Percentiles rank a stretch among this genome's conserved stretches.
These are phyloP conservation scores for Pseudocercospora musae DNA, from an alignment of 2,329 filamentous ascomycete species.

Conservation along the genomic window DNA sequence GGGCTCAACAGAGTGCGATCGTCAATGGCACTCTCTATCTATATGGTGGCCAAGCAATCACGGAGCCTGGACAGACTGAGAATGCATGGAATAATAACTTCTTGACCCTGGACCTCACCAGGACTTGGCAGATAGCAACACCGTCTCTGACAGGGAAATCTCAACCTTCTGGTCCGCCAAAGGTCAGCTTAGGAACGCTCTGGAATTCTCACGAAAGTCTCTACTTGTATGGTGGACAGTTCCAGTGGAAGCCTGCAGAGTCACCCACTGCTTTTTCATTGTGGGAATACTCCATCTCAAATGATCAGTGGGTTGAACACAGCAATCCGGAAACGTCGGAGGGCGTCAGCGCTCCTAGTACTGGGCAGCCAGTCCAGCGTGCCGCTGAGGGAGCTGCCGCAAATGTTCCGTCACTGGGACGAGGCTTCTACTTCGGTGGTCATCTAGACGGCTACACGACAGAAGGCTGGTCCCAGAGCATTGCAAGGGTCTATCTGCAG, in stretches of 20 bases:
- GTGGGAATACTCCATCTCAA: conserved; percentile 67
- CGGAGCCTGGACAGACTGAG: conserved; percentile 53
- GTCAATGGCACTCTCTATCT: conserved; percentile 74
- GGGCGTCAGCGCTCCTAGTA: conserved; percentile 60
- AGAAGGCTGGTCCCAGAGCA: conserved; percentile 64
- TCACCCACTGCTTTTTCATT: conserved; percentile 59
- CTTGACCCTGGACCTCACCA: conserved; percentile 66
- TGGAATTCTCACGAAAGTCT: conserved; percentile 70
- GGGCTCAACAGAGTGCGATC: conserved; percentile 64
- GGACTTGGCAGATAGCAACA: conserved; percentile 65
- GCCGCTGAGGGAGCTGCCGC: conserved; percentile 71
- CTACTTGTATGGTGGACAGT: conserved; percentile 72
- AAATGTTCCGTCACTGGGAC: conserved; percentile 64
- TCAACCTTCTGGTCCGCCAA: conserved; percentile 65
- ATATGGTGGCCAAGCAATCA: conserved; percentile 68
- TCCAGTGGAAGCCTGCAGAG: conserved; percentile 59
- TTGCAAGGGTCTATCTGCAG: conserved; percentile 65
- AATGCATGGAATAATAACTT: conserved; percentile 77
- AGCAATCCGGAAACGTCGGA: conserved; percentile 58
- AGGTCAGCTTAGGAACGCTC: conserved; percentile 69
- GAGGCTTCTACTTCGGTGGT: conserved; percentile 76
- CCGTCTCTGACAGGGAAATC: conserved; percentile 62
- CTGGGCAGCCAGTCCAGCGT: conserved; percentile 59
- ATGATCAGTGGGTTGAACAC: conserved; percentile 60
- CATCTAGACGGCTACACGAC: conserved; percentile 66